Evolutionary conservation across 345 rosid species (phyloP), one percentile per base, ranked within the genome.

Genomic region (Lenwebbia sp.): DNA sequence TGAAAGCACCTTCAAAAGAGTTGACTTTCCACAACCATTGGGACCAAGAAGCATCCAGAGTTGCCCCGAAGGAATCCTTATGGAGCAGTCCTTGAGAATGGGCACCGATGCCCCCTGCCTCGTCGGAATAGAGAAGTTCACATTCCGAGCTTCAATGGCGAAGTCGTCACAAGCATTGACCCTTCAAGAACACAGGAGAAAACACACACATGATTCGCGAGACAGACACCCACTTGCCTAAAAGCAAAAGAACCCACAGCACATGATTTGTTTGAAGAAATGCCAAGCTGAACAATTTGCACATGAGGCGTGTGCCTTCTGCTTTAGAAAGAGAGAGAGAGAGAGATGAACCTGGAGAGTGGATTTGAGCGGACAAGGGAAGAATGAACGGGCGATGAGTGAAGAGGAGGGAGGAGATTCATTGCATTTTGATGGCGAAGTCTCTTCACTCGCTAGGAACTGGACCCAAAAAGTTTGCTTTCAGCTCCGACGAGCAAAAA

Each of bases 31-130:
- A 87, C 98, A 97, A 23, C 99, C 99, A 87, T 97, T 97, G 62
- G 99, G 99, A 17, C 99, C 99, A 85, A 96, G 98, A 89, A 96
- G 91, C 99, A 97, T 96, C 98, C 99, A 96, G 75, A 97, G 88
- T 84, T 95, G 93, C 7, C 98, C 99, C 1, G 94, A 91, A 85
- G 98, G 98, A 86, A 97, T 87, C 9, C 86, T 89, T 85, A 97
- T 84, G 30, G 98, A 93, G 90, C 99, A 97, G 52, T 97, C 93
- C 82, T 88, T 91, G 62, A 97, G 97, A 84, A 97, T 93, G 44
- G 96, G 94, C 52, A 93, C 83, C 22, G 88, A 75, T 14, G 85
- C 86, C 51, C 96, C 94, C 49, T 93, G 96, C 90, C 91, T 90
- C 51, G 96, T 85, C 76, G 57, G 81, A 57, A 91, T 86, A n/a